Percentiles rank a stretch among this genome's conserved stretches.
Evolutionary conservation across 495 filamentous ascomycete species (phyloP).

Genomic region (Penicillium angulare): DNA sequence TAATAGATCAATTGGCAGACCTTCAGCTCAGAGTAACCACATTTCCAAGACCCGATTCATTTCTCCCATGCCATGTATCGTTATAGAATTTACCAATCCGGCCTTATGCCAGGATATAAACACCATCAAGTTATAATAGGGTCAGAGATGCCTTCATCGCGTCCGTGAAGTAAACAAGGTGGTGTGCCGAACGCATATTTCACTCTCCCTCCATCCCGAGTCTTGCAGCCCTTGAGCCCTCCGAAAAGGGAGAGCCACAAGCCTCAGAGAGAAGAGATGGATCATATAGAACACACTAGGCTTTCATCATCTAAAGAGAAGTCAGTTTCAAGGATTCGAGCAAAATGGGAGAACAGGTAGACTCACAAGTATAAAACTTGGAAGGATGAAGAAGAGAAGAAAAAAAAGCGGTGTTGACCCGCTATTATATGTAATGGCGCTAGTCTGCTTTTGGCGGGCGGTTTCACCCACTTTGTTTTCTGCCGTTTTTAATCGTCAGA

Average conservation of each 20-base stretch:
- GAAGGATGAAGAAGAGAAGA: constrained; percentile 84
- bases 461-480: constrained; percentile 23
- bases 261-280: constrained; percentile 62
- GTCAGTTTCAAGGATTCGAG: constrained; percentile 41
- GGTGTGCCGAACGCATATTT: constrained; percentile 99
- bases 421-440: constrained; percentile 21
- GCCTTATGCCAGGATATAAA: constrained; percentile 16
- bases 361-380: constrained; percentile 94
- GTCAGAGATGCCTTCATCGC: constrained; percentile 98
- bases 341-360: constrained; percentile 5
- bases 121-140: constrained; percentile 45
- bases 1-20: background rate
- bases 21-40: background rate
- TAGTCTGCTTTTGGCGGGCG: constrained; percentile 30
- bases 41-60: constrained; percentile 11
- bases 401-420: constrained; percentile 30
- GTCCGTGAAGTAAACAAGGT: constrained; percentile 95
- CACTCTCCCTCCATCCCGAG: constrained; percentile 70
- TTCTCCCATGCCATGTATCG: background rate
- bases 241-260: constrained; percentile 74
- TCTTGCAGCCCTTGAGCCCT: constrained; percentile 88
- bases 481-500: constrained; percentile 11
- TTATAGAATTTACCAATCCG: constrained; percentile 4
- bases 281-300: constrained; percentile 92
- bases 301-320: constrained; percentile 91